Evolutionary conservation across 2,329 filamentous ascomycete species (phyloP).

Genomic region (Aspergillus ruber): DNA sequence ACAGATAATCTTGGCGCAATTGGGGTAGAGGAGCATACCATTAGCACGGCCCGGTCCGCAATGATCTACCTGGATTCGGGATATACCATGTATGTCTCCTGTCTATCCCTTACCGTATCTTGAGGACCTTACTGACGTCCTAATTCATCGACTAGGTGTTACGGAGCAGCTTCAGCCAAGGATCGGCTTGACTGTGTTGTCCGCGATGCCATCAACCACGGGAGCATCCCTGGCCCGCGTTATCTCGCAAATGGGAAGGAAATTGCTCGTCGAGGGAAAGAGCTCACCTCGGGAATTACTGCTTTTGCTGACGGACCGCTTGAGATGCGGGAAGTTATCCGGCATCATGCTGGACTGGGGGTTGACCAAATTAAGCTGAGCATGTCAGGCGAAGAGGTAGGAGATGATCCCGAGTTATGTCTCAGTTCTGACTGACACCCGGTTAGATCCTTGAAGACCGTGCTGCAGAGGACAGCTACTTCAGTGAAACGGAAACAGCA

Average conservation of each 20-base stretch:
- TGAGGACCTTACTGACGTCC: too few species aligned
- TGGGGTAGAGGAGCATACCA: constrained; percentile 43
- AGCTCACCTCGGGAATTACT: constrained; percentile 39
- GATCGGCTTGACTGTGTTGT: constrained; percentile 43
- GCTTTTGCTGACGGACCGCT: constrained; percentile 36
- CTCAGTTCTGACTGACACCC: constrained; percentile 7
- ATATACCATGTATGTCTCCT: constrained; percentile 30
- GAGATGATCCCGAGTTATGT: neutral
- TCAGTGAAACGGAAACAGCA: constrained; percentile 41
- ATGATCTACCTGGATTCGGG: constrained; percentile 44
- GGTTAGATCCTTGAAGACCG: constrained; percentile 21
- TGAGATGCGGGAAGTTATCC: constrained; percentile 37
- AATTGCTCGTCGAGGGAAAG: constrained; percentile 41
- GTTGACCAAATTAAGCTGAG: constrained; percentile 42
- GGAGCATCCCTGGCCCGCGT: constrained; percentile 43
- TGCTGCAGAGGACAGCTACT: constrained; percentile 43
- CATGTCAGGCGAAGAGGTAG: constrained; percentile 33
- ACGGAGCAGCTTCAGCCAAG: constrained; percentile 44
- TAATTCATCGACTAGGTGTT: constrained; percentile 25
- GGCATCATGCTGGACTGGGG: constrained; percentile 30
- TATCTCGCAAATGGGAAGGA: constrained; percentile 46
- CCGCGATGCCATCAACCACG: constrained; percentile 45
- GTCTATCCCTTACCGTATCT: too few species aligned
- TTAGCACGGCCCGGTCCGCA: constrained; percentile 40
- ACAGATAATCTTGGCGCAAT: constrained; percentile 34